Base-by-base conservation (phyloP, 148 eudicot species). In the Vaccinium darrowii region DNA sequence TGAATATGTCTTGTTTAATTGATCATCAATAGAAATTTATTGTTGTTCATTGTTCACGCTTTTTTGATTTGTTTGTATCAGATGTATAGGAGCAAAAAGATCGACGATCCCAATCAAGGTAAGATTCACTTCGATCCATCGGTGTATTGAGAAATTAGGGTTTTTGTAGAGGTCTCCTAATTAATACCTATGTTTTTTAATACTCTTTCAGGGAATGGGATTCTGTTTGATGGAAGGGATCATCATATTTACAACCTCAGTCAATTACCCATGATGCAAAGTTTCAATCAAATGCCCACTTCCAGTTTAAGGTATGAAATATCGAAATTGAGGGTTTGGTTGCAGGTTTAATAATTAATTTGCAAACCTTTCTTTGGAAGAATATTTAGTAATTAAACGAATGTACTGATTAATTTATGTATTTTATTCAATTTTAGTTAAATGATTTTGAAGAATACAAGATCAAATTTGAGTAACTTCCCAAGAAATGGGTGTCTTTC, bases 41-140 rank as follows among this genome's bases (percentile, higher is more conserved):
- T 57, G 8, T 13, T 39, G 23, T 71, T 69, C 0, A 4, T 51
- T 19, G 1, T 27, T 13, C 27, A 15, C 51, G 27, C 3, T 36
- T 18, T 56, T 53, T 50, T 56, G 33, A 25, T 76, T 71, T 21
- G 54, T 65, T 11, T 69, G 81, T 18, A 23, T 77, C 86, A 95
- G 98, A 95, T 95, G 98, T 89, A 95, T 75, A 87, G 98, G 84
- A 95, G 98, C 98, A 95, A 95, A 90, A 95, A 92, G 92, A 87
- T 87, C 15, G 95, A 94, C 82, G 95, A 95, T 85, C 93, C 94
- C 13, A 90, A 93, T 89, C 94, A 93, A 91, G 95, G 97, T 94
- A 89, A 54, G 73, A 49, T 65, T 14, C 65, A 39, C 60, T 23
- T 58, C 51, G 47, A 43, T 4, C 47, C 47, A 43, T 5, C 69